Conservation (phyloP, 163 green algal species). For the Scenedesmus sp. region DNA sequence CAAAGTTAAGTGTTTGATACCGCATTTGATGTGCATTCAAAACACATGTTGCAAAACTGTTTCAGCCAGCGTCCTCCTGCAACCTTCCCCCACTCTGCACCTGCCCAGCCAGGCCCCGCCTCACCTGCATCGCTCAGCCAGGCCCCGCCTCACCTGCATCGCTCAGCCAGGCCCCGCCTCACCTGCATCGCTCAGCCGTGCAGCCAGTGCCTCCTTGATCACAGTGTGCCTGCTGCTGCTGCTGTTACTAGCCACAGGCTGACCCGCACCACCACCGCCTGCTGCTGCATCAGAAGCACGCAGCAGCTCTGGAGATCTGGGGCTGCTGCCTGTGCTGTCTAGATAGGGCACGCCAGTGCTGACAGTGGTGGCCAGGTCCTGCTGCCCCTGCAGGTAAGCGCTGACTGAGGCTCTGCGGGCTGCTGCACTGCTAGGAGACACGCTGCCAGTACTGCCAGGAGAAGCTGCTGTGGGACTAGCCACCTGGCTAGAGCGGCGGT, state of each 20-base stretch:
- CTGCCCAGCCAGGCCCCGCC: not conserved
- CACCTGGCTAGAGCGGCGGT: not conserved
- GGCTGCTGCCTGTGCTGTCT: not conserved
- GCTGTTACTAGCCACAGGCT: not conserved
- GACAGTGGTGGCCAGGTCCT: conserved; percentile 31
- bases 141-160: not conserved
- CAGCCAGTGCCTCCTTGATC: conserved; percentile 17
- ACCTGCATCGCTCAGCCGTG: conserved; percentile 17
- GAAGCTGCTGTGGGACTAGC: not conserved
- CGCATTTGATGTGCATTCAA: no score
- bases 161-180: not conserved
- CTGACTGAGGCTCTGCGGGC: conserved; percentile 4
- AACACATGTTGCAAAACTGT: no score
- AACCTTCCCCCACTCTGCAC: no score
- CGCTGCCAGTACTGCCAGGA: not conserved
- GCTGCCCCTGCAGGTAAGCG: conserved; percentile 1
- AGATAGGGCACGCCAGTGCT: not conserved
- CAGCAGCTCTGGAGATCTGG: not conserved
- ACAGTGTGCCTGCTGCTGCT: conserved; percentile 6
- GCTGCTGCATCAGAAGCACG: not conserved
- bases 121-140: not conserved
- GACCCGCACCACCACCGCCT: not conserved
- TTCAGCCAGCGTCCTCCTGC: no score
- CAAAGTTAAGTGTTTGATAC: no score
- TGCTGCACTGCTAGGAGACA: not conserved